Conservation (phyloP, 2,329 filamentous ascomycete species). For the Aspergillus udagawae region DNA sequence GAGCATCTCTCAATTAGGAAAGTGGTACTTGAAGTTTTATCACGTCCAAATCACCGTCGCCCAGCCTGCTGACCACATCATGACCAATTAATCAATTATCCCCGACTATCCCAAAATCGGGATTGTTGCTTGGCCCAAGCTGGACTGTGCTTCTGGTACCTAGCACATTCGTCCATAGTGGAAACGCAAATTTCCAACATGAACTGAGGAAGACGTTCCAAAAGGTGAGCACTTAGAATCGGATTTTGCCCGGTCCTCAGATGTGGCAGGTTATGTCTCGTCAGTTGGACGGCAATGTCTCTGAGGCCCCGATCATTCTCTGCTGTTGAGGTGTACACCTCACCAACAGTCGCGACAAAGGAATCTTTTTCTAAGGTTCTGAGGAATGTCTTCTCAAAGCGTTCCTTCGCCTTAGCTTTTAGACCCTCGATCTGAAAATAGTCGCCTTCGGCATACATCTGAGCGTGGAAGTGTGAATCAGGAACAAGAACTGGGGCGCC, state of each 20-base stretch:
- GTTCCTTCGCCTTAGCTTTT: background rate
- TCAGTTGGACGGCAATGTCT: background rate
- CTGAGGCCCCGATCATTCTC: background rate
- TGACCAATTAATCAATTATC: too few species aligned
- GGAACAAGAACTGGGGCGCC: background rate
- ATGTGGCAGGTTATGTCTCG: background rate
- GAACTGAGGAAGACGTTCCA: background rate
- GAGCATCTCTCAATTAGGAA: too few species aligned
- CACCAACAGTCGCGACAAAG: background rate
- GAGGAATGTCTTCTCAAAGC: background rate
- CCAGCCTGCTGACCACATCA: too few species aligned
- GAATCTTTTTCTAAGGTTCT: background rate
- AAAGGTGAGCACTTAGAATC: background rate
- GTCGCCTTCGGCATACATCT: background rate
- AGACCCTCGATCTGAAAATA: slow-evolving; percentile 1
- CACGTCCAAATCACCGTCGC: too few species aligned
- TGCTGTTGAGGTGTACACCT: slow-evolving; percentile 1
- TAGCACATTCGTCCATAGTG: background rate
- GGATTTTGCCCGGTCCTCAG: background rate
- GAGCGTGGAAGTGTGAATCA: background rate
- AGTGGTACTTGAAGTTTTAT: too few species aligned
- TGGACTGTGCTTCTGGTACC: background rate
- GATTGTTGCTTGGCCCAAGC: too few species aligned
- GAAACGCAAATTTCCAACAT: background rate
- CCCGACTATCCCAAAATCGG: too few species aligned